Evolutionary conservation across 257 asterid species (phyloP).

Genomic region (Misopates orontium): DNA sequence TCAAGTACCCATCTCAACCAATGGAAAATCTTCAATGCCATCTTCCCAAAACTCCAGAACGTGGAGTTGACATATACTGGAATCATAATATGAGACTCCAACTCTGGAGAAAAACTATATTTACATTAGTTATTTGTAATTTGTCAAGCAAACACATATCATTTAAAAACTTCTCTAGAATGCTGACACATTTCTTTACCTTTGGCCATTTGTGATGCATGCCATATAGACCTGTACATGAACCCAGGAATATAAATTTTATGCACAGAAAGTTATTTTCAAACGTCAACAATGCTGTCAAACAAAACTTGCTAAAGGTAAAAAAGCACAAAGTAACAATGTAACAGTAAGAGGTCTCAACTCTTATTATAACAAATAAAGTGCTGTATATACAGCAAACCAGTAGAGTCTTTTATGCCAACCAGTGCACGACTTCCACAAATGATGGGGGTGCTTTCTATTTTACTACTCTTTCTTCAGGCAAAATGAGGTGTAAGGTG

Average conservation of each 20-base stretch:
- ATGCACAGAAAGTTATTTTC: background rate
- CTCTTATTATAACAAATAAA: background rate
- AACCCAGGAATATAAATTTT: conserved; percentile 26
- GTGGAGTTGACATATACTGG: conserved; percentile 66
- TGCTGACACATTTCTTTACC: conserved; percentile 42
- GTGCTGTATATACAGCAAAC: conserved; percentile 7
- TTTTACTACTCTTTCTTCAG: background rate
- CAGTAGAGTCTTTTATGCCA: background rate
- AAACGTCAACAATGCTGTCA: conserved; percentile 12
- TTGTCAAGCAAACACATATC: conserved; percentile 25
- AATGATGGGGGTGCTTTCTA: background rate
- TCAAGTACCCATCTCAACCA: conserved; percentile 82
- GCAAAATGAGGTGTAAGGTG: no score
- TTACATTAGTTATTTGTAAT: conserved; percentile 21
- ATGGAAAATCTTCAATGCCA: conserved; percentile 61
- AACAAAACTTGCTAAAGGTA: background rate
- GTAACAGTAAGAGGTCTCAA: background rate
- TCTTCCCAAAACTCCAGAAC: conserved; percentile 96
- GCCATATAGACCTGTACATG: conserved; percentile 86
- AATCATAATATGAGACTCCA: conserved; percentile 87
- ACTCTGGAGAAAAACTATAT: conserved; percentile 50
- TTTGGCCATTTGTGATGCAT: conserved; percentile 75
- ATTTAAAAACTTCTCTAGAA: conserved; percentile 12
- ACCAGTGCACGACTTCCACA: background rate
- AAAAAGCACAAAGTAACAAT: conserved; percentile 10